Base-by-base conservation (phyloP, 176 grass and related monocot species). In the Elymus sibiricus region DNA sequence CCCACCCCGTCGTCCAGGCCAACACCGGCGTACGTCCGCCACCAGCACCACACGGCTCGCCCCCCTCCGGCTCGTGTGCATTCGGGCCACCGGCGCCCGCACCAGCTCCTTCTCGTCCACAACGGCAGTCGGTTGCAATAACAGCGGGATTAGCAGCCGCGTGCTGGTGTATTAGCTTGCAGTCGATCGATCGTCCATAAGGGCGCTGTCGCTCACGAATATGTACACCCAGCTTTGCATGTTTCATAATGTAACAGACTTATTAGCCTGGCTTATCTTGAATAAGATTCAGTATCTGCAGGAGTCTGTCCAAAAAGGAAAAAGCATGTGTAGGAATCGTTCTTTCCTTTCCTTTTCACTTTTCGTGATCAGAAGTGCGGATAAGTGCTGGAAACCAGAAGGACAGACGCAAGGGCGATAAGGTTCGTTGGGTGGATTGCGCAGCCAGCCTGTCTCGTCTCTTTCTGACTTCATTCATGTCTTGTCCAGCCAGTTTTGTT, bases 21-120 rank as follows among this genome's bases (percentile, higher is more conserved):
- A n/a, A 6, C 28, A 6, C 49, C 65, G 47, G 35, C 2, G 37
- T 16, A 24, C 11, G 5, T 19, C 37, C 12, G 7, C 19, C 74
- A 83, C 25, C 62, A 47, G 4, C 5, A 64, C 19, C 44, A 78
- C 38, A 26, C 9, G 19, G 7, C 64, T 6, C 64, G 44, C 40
- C 49, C 85, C 5, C 72, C 31, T 65, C 70, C 79, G 11, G 63
- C 75, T 27, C 86, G 75, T 77, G 5, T 80, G 19, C 16, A 12
- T 14, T 11, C 31, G 25, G 21, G n/a, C 84, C 15, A 79, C 75
- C 76, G 37, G 49, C 79, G 59, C n/a, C 79, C 46, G 63, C 56
- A 74, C 39, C 79, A 85, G 40, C 66, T 25, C 17, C 87, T 66
- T 32, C 79, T 86, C 3, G 80, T 94, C 61, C 92, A 97, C 72